Percentiles rank a stretch among this genome's conserved stretches.
These are phyloP conservation scores for Lentinula sp. DNA, from an alignment of 768 basidiomycete genomes.

Conservation along the genomic window DNA sequence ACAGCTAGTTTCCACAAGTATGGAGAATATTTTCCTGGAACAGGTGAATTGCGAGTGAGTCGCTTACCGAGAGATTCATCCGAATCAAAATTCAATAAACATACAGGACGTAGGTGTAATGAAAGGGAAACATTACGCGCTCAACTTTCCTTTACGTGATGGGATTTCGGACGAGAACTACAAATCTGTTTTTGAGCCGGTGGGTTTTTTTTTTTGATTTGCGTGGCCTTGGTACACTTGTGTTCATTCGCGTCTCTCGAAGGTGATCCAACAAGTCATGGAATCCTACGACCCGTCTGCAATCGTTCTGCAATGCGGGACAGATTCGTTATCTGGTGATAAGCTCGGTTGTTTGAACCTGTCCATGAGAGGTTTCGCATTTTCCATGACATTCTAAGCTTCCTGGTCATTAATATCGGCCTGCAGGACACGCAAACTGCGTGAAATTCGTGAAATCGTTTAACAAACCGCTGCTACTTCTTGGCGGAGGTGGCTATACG, in stretches of 20 bases:
- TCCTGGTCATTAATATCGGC: not conserved
- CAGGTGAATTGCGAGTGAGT: constrained; percentile 87
- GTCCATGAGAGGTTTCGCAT: constrained; percentile 79
- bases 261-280: constrained; percentile 94
- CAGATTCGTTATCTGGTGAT: constrained; percentile 94
- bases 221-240: not conserved
- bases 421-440: constrained; percentile 88
- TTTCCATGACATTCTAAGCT: not conserved
- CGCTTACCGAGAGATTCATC: not conserved
- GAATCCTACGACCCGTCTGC: constrained; percentile 92
- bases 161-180: constrained; percentile 96
- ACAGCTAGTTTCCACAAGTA: constrained; percentile 98
- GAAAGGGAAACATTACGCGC: constrained; percentile 90
- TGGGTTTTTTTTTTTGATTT: constrained; percentile 19
- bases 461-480: constrained; percentile 85
- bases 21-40: constrained; percentile 98
- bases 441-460: constrained; percentile 97
- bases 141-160: constrained; percentile 93
- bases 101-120: constrained; percentile 83
- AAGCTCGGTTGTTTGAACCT: constrained; percentile 94
- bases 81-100: not conserved
- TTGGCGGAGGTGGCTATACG: constrained; percentile 98
- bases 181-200: constrained; percentile 92
- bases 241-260: not conserved
- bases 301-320: constrained; percentile 95